phyloP scores from a whole-genome alignment of 1,284 basidiomycete species.

The Coniferiporia sulphurascens region DNA sequence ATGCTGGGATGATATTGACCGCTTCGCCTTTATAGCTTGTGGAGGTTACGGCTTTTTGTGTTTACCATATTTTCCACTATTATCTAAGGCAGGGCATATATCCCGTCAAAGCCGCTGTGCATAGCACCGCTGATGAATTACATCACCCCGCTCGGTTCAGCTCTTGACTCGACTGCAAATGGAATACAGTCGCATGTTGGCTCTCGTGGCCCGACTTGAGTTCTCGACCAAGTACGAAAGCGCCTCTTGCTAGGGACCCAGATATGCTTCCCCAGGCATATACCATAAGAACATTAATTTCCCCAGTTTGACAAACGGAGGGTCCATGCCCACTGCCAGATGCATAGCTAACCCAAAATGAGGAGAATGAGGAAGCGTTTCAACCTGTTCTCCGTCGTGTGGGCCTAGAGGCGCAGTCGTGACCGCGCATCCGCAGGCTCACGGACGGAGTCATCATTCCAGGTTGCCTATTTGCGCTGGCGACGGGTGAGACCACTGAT shows the following conservation, averaged over 20 bases:
- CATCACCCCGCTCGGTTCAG: constrained; percentile 6
- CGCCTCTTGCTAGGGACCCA: not conserved
- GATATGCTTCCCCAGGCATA: not conserved
- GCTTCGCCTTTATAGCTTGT: not conserved
- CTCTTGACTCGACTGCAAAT: constrained; percentile 5
- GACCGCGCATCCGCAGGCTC: not conserved
- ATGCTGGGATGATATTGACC: not conserved
- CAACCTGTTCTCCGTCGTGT: not conserved
- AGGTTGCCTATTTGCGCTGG: not conserved
- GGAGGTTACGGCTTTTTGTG: not conserved
- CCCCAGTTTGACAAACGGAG: constrained; percentile 8
- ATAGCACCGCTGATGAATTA: constrained; percentile 7
- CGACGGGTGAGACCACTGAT: not conserved
- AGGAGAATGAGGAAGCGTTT: not conserved
- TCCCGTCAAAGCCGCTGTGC: not conserved
- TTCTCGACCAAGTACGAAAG: not conserved
- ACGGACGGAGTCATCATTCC: not conserved
- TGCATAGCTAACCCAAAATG: constrained; percentile 6
- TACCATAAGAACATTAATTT: constrained; percentile 3
- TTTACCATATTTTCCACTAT: not conserved
- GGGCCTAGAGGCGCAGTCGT: constrained; percentile 1
- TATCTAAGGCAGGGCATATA: not conserved
- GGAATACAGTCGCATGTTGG: not conserved
- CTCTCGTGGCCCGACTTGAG: not conserved
- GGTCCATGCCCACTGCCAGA: not conserved